Percentiles rank a stretch among this genome's conserved stretches.
Conservation (phyloP, 2,329 filamentous ascomycete genomes). For the Nigrograna mackinnonii region DNA sequence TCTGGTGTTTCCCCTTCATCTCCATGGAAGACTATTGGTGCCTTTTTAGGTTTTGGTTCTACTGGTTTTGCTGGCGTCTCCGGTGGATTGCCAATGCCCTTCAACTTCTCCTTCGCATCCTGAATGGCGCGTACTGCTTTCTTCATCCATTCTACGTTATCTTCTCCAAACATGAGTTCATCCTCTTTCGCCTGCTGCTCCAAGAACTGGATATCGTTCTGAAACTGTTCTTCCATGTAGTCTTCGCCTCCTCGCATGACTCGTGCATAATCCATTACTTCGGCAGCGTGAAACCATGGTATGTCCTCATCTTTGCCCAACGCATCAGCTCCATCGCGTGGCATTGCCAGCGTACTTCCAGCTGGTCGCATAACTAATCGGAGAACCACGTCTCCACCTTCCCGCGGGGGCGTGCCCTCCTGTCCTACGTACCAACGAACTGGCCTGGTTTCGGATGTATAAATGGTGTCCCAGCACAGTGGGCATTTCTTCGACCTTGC, state of each 20-base stretch:
- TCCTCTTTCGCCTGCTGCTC: constrained; percentile 82
- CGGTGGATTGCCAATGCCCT: constrained; percentile 69
- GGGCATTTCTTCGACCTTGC: constrained; percentile 92
- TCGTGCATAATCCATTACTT: constrained; percentile 90
- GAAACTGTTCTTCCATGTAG: constrained; percentile 83
- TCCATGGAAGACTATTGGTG: constrained; percentile 54
- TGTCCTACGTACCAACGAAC: constrained; percentile 91
- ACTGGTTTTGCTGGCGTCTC: constrained; percentile 54
- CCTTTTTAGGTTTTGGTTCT: constrained; percentile 51
- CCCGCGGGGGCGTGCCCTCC: constrained; percentile 76
- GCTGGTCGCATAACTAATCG: constrained; percentile 81
- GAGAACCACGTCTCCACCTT: constrained; percentile 88
- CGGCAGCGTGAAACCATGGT: constrained; percentile 93
- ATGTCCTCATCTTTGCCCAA: constrained; percentile 74
- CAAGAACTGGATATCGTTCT: constrained; percentile 76
- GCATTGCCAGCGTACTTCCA: constrained; percentile 83
- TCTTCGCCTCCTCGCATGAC: constrained; percentile 92
- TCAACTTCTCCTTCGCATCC: constrained; percentile 75
- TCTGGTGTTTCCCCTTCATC: constrained; percentile 51
- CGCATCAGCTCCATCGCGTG: constrained; percentile 76
- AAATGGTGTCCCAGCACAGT: constrained; percentile 93
- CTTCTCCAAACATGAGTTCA: constrained; percentile 87
- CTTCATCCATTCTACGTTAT: constrained; percentile 82
- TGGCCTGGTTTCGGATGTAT: constrained; percentile 84
- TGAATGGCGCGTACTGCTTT: constrained; percentile 78